These are phyloP conservation scores for Tuber indicum DNA, from an alignment of 495 filamentous ascomycete species.

Conservation along the genomic window DNA sequence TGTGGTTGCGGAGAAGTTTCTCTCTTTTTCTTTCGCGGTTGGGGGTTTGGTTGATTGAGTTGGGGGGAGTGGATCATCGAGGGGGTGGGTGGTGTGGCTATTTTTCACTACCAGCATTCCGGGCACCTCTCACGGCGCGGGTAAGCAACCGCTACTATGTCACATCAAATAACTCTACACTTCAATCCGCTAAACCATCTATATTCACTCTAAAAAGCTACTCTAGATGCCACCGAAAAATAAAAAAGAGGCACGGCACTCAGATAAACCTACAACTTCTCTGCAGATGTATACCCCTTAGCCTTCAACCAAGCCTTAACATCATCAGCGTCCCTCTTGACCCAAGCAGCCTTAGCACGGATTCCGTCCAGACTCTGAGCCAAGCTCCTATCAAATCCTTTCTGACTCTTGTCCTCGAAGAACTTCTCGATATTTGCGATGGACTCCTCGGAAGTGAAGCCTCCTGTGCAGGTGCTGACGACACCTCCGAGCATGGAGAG, in stretches of 20 bases:
- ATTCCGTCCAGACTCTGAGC: slow-evolving; percentile 59
- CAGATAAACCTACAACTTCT: slow-evolving; percentile 23
- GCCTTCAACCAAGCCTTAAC: slow-evolving; percentile 51
- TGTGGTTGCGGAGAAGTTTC: background rate
- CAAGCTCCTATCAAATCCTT: slow-evolving; percentile 58
- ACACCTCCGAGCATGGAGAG: slow-evolving; percentile 78
- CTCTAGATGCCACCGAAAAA: background rate
- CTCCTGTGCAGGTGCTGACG: slow-evolving; percentile 73
- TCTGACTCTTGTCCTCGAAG: slow-evolving; percentile 73
- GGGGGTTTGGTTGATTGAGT: background rate
- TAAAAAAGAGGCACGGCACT: background rate
- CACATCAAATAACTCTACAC: background rate
- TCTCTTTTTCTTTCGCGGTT: background rate
- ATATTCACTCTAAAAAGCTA: slow-evolving; percentile 6
- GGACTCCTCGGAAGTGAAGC: slow-evolving; percentile 72
- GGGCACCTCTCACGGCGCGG: background rate
- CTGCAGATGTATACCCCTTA: slow-evolving; percentile 45
- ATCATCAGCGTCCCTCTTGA: slow-evolving; percentile 53
- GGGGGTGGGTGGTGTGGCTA: background rate
- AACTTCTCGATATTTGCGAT: slow-evolving; percentile 68
- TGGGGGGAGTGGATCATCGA: background rate
- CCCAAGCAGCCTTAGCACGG: slow-evolving; percentile 55
- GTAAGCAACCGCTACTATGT: background rate
- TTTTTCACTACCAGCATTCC: background rate
- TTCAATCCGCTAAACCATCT: background rate